phyloP scores from a whole-genome alignment of 371 early-diverging fungal species.

The Rhizopus sp. region DNA sequence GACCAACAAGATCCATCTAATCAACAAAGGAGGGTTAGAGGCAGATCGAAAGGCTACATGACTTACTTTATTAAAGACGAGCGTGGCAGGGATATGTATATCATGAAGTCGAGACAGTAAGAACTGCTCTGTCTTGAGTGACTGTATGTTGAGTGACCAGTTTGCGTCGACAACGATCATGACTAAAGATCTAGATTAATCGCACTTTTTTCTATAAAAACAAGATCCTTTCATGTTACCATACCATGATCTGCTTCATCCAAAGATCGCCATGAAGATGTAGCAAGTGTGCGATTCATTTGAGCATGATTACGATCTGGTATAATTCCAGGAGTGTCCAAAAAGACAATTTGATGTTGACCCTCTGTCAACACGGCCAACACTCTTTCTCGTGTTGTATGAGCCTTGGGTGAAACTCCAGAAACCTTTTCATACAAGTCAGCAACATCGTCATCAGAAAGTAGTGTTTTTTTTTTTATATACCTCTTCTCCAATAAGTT shows the following conservation, averaged over 20 bases:
- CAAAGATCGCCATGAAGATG: constrained; percentile 74
- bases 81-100: constrained; percentile 54
- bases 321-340: constrained; percentile 71
- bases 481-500: constrained; percentile 50
- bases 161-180: constrained; percentile 66
- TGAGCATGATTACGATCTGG: constrained; percentile 41
- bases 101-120: constrained; percentile 57
- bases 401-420: constrained; percentile 73
- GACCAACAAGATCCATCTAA: constrained; percentile 60
- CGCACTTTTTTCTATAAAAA: neutral
- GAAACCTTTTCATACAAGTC: constrained; percentile 43
- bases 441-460: too few species aligned
- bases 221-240: neutral
- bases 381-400: constrained; percentile 73
- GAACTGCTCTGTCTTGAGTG: constrained; percentile 53
- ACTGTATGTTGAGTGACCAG: constrained; percentile 47
- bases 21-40: too few species aligned
- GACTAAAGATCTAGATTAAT: constrained; percentile 23
- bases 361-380: constrained; percentile 60
- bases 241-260: constrained; percentile 68
- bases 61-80: constrained; percentile 73
- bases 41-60: neutral
- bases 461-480: neutral
- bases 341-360: constrained; percentile 62
- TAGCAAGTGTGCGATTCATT: constrained; percentile 65